Evolutionary conservation across 345 rosid genomes (phyloP).

Genomic region (Excoecaria cochinchinensis): DNA sequence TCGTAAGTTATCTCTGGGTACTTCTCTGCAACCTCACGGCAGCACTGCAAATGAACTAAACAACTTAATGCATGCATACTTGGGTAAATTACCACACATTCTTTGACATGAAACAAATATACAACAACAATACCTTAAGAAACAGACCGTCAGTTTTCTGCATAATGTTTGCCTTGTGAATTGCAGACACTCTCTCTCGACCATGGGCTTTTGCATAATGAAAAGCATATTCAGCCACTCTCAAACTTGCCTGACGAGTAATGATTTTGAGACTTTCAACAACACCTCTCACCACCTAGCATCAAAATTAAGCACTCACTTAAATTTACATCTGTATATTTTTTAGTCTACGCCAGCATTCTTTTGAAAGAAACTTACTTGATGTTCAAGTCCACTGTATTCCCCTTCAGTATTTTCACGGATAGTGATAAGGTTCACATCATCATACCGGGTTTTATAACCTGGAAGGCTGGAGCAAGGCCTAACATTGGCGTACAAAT

Average conservation of each 20-base stretch:
- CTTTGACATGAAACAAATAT: background rate
- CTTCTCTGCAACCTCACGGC: constrained; percentile 98
- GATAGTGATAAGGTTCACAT: constrained; percentile 88
- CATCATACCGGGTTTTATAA: constrained; percentile 87
- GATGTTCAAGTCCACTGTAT: constrained; percentile 99
- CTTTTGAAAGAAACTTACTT: constrained; percentile 48
- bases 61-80: background rate
- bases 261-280: constrained; percentile 98
- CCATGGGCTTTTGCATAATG: constrained; percentile 95
- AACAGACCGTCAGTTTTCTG: constrained; percentile 99
- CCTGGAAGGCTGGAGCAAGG: constrained; percentile 99
- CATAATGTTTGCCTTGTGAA: constrained; percentile 98
- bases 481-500: constrained; percentile 93
- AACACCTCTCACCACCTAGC: constrained; percentile 96
- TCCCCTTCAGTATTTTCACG: constrained; percentile 99
- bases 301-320: constrained; percentile 11
- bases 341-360: background rate
- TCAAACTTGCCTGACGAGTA: constrained; percentile 93
- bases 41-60: constrained; percentile 59
- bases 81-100: background rate
- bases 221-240: constrained; percentile 99
- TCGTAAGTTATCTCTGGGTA: constrained; percentile 92
- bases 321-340: background rate
- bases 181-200: constrained; percentile 92
- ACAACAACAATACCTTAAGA: constrained; percentile 56